Evolutionary conservation across 352 stramenopile species (phyloP), one percentile per base, ranked within the genome.

Genomic region (Thalassiosira livingstoniorum): DNA sequence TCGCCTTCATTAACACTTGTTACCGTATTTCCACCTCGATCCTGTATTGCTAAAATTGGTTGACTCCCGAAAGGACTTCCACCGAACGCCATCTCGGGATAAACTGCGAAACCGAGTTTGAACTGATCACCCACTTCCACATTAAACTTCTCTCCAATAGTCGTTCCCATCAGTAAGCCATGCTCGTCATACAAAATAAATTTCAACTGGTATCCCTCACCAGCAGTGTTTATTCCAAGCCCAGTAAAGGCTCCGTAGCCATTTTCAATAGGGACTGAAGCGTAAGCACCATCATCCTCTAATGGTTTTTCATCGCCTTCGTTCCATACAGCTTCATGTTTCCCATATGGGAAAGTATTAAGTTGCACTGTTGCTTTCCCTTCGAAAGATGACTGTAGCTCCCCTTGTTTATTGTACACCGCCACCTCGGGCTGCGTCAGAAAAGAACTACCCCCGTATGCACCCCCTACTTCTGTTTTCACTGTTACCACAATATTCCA

Each of bases 21-120:
- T 18, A 89, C 78, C 37, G 65, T 78, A 74, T 92, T 92, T 2
- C 80, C 76, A 23, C 86, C 86, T 74, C 77, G 75, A 80, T 92
- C 86, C 39, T 85, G 75, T 27, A 92, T 60, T 34, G 68, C 76
- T 4, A 89, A 27, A 54, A 84, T 65, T 51, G 86, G 86, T 60
- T 89, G 75, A 53, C 32, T 80, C 25, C 70, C 75, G 61, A 90
- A 92, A 18, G 43, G 45, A 29, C 21, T 78, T 18, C 86, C 86
- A 23, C 83, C 83, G 37, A 81, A 88, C 31, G 83, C 86, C 29
- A 67, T 75, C 66, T 84, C 80, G 7, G 86, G 86, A n/a, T 84
- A 73, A 64, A 47, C 42, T 27, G 68, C 69, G n/a, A 92, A 29
- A 25, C 62, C 76, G 29, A 92, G 62, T 60, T 78, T 73, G 77